Percentiles rank a stretch among this genome's conserved stretches.
These are phyloP conservation scores for Wallacemonas sp. DNA, from an alignment of 208 protist genomes.

Conservation along the genomic window DNA sequence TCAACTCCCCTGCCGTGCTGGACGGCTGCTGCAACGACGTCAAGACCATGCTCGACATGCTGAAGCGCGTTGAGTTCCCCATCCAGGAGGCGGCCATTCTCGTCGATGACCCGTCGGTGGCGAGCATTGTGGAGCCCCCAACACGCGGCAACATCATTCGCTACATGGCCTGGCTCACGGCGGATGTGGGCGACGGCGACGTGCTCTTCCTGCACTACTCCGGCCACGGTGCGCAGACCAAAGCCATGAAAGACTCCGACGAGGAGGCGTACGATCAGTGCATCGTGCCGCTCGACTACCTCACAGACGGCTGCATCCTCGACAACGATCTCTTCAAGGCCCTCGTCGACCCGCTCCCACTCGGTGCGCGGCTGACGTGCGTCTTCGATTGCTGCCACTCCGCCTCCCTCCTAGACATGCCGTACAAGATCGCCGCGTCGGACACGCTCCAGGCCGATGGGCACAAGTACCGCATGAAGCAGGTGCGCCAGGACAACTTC, in stretches of 20 bases:
- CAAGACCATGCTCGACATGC: slow-evolving; percentile 46
- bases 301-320: slow-evolving; percentile 48
- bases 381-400: slow-evolving; percentile 93
- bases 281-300: slow-evolving; percentile 70
- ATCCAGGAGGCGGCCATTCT: slow-evolving; percentile 61
- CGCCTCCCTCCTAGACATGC: slow-evolving; percentile 79
- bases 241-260: slow-evolving; percentile 37
- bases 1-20: slow-evolving; percentile 53
- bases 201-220: slow-evolving; percentile 84
- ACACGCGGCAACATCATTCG: slow-evolving; percentile 66
- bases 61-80: slow-evolving; percentile 55
- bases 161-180: slow-evolving; percentile 75
- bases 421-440: slow-evolving; percentile 54
- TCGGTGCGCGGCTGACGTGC: slow-evolving; percentile 60
- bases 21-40: slow-evolving; percentile 81
- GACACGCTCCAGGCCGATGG: slow-evolving; percentile 21
- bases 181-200: slow-evolving; percentile 67
- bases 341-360: slow-evolving; percentile 46
- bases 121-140: slow-evolving; percentile 38
- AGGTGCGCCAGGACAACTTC: slow-evolving; percentile 63
- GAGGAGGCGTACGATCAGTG: slow-evolving; percentile 78
- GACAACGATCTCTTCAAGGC: slow-evolving; percentile 77
- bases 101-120: slow-evolving; percentile 58
- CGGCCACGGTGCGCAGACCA: slow-evolving; percentile 77
- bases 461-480: slow-evolving; percentile 54